Base-by-base conservation (phyloP, 2,329 filamentous ascomycete species). In the Nemania abortiva region DNA sequence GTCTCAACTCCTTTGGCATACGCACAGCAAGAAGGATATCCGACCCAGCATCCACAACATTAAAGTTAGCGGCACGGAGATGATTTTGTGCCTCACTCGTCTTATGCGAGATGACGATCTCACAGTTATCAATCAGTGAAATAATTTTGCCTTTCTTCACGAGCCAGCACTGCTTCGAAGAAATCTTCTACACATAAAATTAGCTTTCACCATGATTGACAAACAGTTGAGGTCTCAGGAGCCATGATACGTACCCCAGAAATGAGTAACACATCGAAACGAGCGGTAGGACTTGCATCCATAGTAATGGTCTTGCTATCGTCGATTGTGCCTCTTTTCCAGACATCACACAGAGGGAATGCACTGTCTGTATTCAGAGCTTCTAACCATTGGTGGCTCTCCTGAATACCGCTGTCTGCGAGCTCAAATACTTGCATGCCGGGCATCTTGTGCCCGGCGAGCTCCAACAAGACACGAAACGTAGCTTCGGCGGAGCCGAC, bases 371-470 rank as follows among this genome's bases (percentile, higher is more conserved):
- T 50, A 42, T 42, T 50, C 7, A 74, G 34, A 1, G 70, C 9
- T 27, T 39, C 34, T 5, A 45, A 34, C 59, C 56, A 70, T 9
- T 63, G 2, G 2, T 70, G 34, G 2, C 57, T 27, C 39, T 65
- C 72, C 22, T 20, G 67, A 1, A 13, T 45, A 3, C 22, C 29
- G 11, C 22, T 34, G 5, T 49, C 55, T 0, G 24, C 47, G 10
- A 62, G 63, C 54, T 74, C 70, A 18, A 74, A 45, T 0, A 74
- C 72, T 4, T 63, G 55, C 63, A 75, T 72, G 0, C 55, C 13
- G 5, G 73, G 73, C 4, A 27, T 72, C 52, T 71, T 74, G 49
- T 74, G 72, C 0, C 68, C 71, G 2, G 37, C 55, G 0, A 75
- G 62, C n/a, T 72, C 70, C 0, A 73, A 15, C 1, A 73, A 15